Evolutionary conservation across 2,329 filamentous ascomycete genomes (phyloP), one percentile per base, ranked within the genome.

Genomic region (Metarhizium anisopliae): DNA sequence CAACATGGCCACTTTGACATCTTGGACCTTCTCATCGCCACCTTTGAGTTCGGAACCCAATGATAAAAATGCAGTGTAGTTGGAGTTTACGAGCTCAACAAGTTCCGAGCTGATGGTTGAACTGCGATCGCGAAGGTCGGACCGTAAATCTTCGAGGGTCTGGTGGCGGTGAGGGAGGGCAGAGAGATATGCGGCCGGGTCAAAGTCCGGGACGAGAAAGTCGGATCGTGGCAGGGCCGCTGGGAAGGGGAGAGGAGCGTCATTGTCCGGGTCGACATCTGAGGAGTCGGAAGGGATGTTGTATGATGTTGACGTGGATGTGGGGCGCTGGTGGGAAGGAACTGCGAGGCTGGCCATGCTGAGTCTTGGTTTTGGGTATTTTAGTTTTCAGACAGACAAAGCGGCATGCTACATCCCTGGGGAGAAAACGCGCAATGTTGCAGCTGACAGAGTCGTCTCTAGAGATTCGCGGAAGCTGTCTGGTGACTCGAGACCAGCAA

Each of bases 71-170:
- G 93, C 88, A 51, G 90, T 87, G 69, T 99, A 97, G 71, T 99
- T 95, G 53, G 87, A 82, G 67, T 99, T 99, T 61, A 99, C 94
- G 7, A 99, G 82, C 72, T 96, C 93, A 18, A 99, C 79, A 2
- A 99, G 79, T 73, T 99, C 94, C 59, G 87, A 83, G 65, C 86
- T 89, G 59, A 99, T 85, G 20, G 86, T 80, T 62, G 89, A 83
- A 62, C 86, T 89, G 53, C 95, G 81, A 57, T 91, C 83, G 49
- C 92, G 86, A 16, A 99, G 78, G 66, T 99, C 95, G 5, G 86
- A 75, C 40, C 93, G 89, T 36, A 99, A 78, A 69, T 99, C 94
- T 68, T 96, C 92, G 51, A 99, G 88, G 0, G 93, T 96, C 70
- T 99, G 94, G 70, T 99, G 94, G 1, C 94, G 87, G 67, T 94